A percentile compares a stretch with the other conserved stretches of the same genome.
Conservation (phyloP, 352 stramenopile genomes). For the Globisporangium emineosum region DNA sequence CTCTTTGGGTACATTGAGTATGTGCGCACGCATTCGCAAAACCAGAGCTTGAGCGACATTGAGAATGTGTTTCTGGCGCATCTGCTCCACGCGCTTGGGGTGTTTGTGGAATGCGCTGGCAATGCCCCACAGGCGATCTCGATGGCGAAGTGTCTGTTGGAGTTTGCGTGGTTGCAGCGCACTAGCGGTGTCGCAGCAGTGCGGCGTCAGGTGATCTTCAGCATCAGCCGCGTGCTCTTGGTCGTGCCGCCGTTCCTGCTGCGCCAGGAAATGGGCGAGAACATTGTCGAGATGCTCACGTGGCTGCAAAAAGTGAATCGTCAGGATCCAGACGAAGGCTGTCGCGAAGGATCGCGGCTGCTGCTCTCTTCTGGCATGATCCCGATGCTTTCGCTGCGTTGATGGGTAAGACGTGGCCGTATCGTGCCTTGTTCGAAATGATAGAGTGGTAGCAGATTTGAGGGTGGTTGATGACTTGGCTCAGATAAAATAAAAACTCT, state of each 20-base stretch:
- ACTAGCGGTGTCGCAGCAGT: constrained; percentile 42
- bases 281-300: constrained; percentile 36
- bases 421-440: not conserved
- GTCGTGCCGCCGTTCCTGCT: constrained; percentile 55
- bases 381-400: constrained; percentile 25
- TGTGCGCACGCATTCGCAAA: constrained; percentile 27
- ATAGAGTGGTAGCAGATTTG: not conserved
- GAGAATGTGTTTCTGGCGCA: constrained; percentile 71
- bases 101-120: constrained; percentile 66
- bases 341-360: constrained; percentile 56
- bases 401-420: not conserved
- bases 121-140: constrained; percentile 51
- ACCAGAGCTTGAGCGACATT: constrained; percentile 35
- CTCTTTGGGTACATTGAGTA: constrained; percentile 73
- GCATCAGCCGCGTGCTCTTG: constrained; percentile 66
- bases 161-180: constrained; percentile 67
- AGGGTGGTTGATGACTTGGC: not conserved
- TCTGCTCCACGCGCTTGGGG: constrained; percentile 60
- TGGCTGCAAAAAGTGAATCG: constrained; percentile 53
- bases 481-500: not conserved
- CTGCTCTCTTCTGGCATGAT: constrained; percentile 45
- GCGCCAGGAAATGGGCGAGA: constrained; percentile 48
- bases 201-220: constrained; percentile 69
- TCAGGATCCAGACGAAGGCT: constrained; percentile 60
- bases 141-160: constrained; percentile 69